Percentiles rank a stretch among this genome's conserved stretches.
Evolutionary conservation across 176 grass and related monocot species (phyloP).

Genomic region (Phragmites australis): DNA sequence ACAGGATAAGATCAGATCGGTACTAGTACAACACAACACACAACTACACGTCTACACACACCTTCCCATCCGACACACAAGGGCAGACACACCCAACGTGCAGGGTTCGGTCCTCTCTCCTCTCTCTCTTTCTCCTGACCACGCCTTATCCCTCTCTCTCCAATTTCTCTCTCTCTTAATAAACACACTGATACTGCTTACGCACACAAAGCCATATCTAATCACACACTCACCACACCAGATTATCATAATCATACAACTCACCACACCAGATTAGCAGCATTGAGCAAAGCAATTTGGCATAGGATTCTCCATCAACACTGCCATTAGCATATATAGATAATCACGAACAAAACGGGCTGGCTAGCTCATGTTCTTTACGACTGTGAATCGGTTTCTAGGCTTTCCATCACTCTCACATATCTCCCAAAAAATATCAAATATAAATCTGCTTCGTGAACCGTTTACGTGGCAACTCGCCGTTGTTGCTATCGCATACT

Average conservation of each 20-base stretch:
- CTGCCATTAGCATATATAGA: neutral
- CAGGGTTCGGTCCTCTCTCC: neutral
- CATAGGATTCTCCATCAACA: constrained; percentile 33
- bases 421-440: too few species aligned
- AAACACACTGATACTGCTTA: neutral
- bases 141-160: constrained; percentile 25
- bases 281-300: neutral
- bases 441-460: neutral
- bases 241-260: neutral
- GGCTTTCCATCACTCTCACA: neutral
- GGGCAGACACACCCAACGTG: neutral
- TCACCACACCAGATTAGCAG: constrained; percentile 11
- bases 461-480: constrained; percentile 43
- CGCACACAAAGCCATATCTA: constrained; percentile 31
- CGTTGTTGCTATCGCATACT: neutral
- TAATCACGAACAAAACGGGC: too few species aligned
- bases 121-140: neutral
- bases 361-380: too few species aligned
- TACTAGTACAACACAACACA: too few species aligned
- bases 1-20: too few species aligned
- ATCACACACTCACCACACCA: constrained; percentile 9
- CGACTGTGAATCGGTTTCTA: too few species aligned
- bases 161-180: neutral
- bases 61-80: too few species aligned
- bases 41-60: too few species aligned